Evolutionary conservation across 352 stramenopile species (phyloP).

Genomic region (Globisporangium spiculum): DNA sequence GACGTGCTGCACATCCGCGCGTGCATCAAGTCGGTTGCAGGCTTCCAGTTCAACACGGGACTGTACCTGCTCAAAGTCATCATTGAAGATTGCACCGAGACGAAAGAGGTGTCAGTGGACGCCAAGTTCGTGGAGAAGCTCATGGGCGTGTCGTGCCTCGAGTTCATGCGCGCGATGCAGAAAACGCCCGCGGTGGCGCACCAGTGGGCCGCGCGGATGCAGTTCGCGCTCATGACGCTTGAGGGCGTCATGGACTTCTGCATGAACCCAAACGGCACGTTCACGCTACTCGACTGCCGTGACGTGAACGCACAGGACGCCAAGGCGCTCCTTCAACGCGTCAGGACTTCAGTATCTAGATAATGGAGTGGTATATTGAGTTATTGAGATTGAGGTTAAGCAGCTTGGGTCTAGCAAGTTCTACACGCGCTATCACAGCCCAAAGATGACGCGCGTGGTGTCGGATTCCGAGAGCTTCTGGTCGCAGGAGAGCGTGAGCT

Average conservation of each 20-base stretch:
- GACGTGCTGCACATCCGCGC: slow-evolving; percentile 53
- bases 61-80: slow-evolving; percentile 67
- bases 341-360: slow-evolving; percentile 20
- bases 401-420: neutral
- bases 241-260: slow-evolving; percentile 74
- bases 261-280: slow-evolving; percentile 23
- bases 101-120: slow-evolving; percentile 45
- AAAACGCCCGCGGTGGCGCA: slow-evolving; percentile 51
- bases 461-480: slow-evolving; percentile 14
- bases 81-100: slow-evolving; percentile 75
- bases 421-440: neutral
- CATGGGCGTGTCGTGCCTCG: slow-evolving; percentile 70
- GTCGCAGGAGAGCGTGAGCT: slow-evolving; percentile 32
- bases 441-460: slow-evolving; percentile 15
- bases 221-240: slow-evolving; percentile 78
- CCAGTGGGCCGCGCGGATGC: slow-evolving; percentile 68
- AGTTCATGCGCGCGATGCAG: slow-evolving; percentile 74
- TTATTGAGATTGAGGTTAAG: neutral
- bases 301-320: slow-evolving; percentile 39
- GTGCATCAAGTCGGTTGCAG: slow-evolving; percentile 81
- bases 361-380: slow-evolving; percentile 9
- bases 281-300: slow-evolving; percentile 52
- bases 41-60: slow-evolving; percentile 76
- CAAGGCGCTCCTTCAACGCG: slow-evolving; percentile 42
- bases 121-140: slow-evolving; percentile 58